A percentile compares a stretch with the other conserved stretches of the same genome.
phyloP scores from a whole-genome alignment of 2,329 filamentous ascomycete species.

The Scortechinia acanthostroma region DNA sequence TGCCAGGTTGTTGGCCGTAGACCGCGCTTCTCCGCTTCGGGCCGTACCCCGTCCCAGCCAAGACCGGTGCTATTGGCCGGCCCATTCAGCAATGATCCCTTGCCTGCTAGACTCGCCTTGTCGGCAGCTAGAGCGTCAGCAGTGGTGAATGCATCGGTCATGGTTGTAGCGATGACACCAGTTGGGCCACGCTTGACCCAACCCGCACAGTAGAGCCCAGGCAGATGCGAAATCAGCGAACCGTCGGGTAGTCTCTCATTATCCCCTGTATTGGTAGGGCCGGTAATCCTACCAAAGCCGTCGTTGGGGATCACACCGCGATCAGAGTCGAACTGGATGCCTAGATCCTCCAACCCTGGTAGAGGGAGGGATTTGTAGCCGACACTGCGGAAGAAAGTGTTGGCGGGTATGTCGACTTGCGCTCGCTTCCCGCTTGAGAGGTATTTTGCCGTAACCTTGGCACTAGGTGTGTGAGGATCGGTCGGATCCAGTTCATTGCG shows the following conservation, averaged over 20 bases:
- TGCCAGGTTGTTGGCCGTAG: constrained; percentile 69
- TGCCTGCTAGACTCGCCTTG: constrained; percentile 41
- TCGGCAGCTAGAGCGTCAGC: constrained; percentile 79
- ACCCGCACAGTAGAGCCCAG: constrained; percentile 83
- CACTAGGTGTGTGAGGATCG: constrained; percentile 57
- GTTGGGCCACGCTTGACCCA: constrained; percentile 96
- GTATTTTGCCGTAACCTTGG: constrained; percentile 50
- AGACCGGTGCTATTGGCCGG: constrained; percentile 25
- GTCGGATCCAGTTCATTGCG: constrained; percentile 32
- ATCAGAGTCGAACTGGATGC: constrained; percentile 69
- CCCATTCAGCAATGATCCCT: constrained; percentile 33
- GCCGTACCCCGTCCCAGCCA: constrained; percentile 74
- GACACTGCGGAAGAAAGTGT: constrained; percentile 83
- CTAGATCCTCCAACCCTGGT: constrained; percentile 63
- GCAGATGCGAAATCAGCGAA: constrained; percentile 38
- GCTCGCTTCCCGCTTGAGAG: constrained; percentile 39
- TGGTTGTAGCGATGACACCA: constrained; percentile 90
- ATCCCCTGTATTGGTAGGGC: constrained; percentile 21
- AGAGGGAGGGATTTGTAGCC: constrained; percentile 82
- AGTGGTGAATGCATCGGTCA: constrained; percentile 87
- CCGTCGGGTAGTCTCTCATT: constrained; percentile 16
- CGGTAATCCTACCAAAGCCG: constrained; percentile 62
- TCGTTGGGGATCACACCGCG: constrained; percentile 80
- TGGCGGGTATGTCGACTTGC: constrained; percentile 47
- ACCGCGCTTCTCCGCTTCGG: constrained; percentile 44